Percentiles rank a stretch among this genome's conserved stretches.
These are phyloP conservation scores for Lagenidium giganteum DNA, from an alignment of 352 stramenopile genomes.

Conservation along the genomic window DNA sequence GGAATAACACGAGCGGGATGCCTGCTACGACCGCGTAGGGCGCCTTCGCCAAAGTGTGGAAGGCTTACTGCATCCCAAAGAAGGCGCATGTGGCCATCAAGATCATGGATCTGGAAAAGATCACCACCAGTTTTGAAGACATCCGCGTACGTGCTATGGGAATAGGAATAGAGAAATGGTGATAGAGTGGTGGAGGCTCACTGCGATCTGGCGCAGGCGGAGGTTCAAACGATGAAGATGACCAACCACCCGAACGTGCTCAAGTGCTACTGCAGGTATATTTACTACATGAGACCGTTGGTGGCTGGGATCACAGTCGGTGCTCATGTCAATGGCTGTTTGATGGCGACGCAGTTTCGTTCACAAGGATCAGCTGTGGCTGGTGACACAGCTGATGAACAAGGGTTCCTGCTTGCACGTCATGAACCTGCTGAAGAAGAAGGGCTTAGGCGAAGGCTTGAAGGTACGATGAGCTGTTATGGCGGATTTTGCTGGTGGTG, in stretches of 20 bases:
- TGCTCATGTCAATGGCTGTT: too few relatives aligned
- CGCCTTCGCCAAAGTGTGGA: constrained; percentile 98
- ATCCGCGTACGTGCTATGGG: constrained; percentile 60
- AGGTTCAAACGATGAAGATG: constrained; percentile 99
- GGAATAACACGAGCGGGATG: not conserved
- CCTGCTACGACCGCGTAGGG: constrained; percentile 48
- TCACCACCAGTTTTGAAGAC: constrained; percentile 93
- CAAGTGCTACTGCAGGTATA: constrained; percentile 91
- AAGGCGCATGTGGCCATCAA: constrained; percentile 95
- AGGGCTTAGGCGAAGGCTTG: constrained; percentile 81
- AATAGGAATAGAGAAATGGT: too few relatives aligned
- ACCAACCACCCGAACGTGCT: constrained; percentile 98
- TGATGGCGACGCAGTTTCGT: constrained; percentile 87
- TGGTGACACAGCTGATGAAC: constrained; percentile 99
- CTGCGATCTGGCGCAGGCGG: constrained; percentile 37
- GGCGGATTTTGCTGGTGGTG: too few relatives aligned
- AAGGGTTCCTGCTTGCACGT: constrained; percentile 98
- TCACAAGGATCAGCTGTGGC: constrained; percentile 95
- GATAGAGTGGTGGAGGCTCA: not conserved
- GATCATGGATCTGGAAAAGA: constrained; percentile 99
- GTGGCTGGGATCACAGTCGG: too few relatives aligned
- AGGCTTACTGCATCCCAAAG: constrained; percentile 88
- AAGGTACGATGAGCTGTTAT: constrained; percentile 25
- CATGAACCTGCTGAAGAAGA: constrained; percentile 93
- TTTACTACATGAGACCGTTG: too few relatives aligned